A percentile compares a stretch with the other conserved stretches of the same genome.
Conservation (phyloP, 2,329 filamentous ascomycete genomes). For the Pseudofabraea citricarpa region DNA sequence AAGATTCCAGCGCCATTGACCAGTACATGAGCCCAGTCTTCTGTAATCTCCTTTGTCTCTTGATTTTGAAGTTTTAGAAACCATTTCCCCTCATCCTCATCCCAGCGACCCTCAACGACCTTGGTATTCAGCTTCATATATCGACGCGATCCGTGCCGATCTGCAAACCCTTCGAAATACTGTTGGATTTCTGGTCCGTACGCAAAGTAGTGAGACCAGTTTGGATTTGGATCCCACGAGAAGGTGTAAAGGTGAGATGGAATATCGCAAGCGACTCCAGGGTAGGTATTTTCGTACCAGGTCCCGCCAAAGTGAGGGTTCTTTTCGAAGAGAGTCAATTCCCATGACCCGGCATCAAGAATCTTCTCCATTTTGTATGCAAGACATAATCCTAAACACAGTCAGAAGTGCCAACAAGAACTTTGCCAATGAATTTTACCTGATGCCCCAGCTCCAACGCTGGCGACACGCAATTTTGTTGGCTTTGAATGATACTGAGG, state of each 20-base stretch:
- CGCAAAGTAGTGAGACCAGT: conserved; percentile 53
- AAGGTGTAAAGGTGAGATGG: conserved; percentile 28
- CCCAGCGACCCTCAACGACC: conserved; percentile 40
- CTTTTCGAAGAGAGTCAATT: conserved; percentile 42
- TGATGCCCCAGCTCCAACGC: conserved; percentile 14
- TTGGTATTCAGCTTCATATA: conserved; percentile 46
- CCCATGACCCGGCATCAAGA: conserved; percentile 17
- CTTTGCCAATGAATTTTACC: no score
- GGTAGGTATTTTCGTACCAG: conserved; percentile 54
- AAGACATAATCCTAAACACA: conserved; percentile 11
- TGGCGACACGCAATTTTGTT: conserved; percentile 14
- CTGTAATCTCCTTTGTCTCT: conserved; percentile 32
- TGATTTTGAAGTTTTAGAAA: conserved; percentile 37
- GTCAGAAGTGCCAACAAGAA: neutral
- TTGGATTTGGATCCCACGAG: conserved; percentile 52
- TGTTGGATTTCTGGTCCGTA: conserved; percentile 52
- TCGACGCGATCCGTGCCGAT: conserved; percentile 40
- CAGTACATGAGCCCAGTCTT: conserved; percentile 17
- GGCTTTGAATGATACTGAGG: conserved; percentile 15
- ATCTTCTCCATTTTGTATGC: conserved; percentile 15
- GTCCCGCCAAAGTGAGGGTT: conserved; percentile 44
- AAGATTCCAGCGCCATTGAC: conserved; percentile 14
- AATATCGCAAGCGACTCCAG: conserved; percentile 44
- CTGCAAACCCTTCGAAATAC: conserved; percentile 41
- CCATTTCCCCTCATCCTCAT: conserved; percentile 42